Evolutionary conservation across 805 yeast species (phyloP), one percentile per base, ranked within the genome.

Genomic region (Teunomyces pallodes): DNA sequence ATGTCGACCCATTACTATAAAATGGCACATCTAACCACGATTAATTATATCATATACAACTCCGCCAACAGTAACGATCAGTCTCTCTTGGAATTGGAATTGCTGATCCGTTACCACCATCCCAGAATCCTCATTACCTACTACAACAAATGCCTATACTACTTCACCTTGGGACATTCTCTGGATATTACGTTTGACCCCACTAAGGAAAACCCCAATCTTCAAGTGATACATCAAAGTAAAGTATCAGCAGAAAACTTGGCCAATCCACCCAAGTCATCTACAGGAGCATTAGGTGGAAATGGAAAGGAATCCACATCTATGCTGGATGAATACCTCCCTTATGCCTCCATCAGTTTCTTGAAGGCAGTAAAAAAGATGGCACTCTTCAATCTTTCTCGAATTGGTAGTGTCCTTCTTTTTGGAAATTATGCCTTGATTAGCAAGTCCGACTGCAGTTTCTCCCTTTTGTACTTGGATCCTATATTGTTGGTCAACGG

Each of bases 111-210:
- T 36, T 55, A 60, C 50, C 55, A 59, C 20, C 55, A 69, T 46
- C 78, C 78, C 10, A 59, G 61, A 43, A 63, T 69, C n/a, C 59
- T 74, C 16, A 43, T 72, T 14, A 66, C 75, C 5, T 74, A 74
- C 55, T 72, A 71, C 56, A 72, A 72, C 54, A 73, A 74, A 48
- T 59, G 64, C 32, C 55, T 74, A 10, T 73, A 65, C 56, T 59
- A 63, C 48, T 73, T 73, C 47, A 56, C 58, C 16, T 60, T 73
- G 43, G 65, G 61, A 20, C 68, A 68, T 46, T n/a, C 47, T 13
- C 35, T 36, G 26, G 40, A 38, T 5, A 36, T 27, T 9, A 28
- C 43, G 7, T 45, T 51, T 26, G 61, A 60, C 27, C 47, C 60
- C 10, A 44, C 54, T 12, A 50, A 49, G 5, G 60, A 58, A 7